Percentiles rank a stretch among this genome's conserved stretches.
phyloP scores from a whole-genome alignment of 257 asterid genomes.

The Capsicum chinense region DNA sequence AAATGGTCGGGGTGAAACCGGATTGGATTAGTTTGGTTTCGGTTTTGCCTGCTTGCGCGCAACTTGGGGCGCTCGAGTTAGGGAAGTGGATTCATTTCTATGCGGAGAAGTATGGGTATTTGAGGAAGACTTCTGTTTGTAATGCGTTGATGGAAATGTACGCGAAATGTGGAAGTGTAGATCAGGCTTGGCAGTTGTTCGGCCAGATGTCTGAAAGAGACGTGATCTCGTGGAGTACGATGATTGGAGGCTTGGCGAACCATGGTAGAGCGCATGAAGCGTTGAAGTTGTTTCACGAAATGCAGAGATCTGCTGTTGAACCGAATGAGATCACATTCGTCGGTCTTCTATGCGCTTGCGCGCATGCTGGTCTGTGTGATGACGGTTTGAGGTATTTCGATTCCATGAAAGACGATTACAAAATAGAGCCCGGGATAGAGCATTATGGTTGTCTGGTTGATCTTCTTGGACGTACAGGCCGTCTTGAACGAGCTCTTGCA shows the following conservation, averaged over 20 bases:
- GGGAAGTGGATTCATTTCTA: conserved; percentile 81
- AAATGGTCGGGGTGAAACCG: conserved; percentile 63
- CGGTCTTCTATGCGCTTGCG: conserved; percentile 78
- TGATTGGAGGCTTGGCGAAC: conserved; percentile 74
- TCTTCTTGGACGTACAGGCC: conserved; percentile 67
- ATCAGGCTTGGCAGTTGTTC: conserved; percentile 65
- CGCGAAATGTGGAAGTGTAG: conserved; percentile 70
- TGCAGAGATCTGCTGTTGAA: conserved; percentile 52
- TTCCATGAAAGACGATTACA: conserved; percentile 51
- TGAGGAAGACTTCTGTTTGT: conserved; percentile 56
- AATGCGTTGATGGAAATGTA: conserved; percentile 88
- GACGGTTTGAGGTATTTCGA: conserved; percentile 66
- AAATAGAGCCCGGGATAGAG: conserved; percentile 51
- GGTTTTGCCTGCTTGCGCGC: conserved; percentile 75
- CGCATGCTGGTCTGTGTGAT: conserved; percentile 68
- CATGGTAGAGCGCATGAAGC: conserved; percentile 83
- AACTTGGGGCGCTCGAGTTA: conserved; percentile 69
- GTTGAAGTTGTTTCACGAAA: conserved; percentile 51
- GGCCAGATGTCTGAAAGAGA: conserved; percentile 52
- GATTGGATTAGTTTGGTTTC: conserved; percentile 81
- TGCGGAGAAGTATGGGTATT: conserved; percentile 54
- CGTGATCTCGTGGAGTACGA: conserved; percentile 77
- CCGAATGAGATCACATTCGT: conserved; percentile 81
- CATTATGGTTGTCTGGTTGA: conserved; percentile 27
- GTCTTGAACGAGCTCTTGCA: conserved; percentile 58